Evolutionary conservation across 1,139 yeast genomes (phyloP), one percentile per base, ranked within the genome.

Genomic region (Debaryomycetaceae sp.): DNA sequence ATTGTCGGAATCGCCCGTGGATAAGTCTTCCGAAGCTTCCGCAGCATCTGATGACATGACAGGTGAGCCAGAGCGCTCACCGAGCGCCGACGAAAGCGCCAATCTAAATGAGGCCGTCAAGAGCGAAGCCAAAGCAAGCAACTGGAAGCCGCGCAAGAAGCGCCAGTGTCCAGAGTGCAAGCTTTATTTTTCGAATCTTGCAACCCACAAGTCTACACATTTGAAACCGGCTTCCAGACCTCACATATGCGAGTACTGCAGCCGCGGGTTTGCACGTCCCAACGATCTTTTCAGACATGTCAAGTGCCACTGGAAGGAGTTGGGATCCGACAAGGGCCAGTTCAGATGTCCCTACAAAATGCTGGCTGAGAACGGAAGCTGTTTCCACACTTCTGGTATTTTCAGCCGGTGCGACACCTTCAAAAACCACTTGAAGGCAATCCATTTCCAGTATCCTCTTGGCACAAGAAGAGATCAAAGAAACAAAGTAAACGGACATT

Each of bases 371-470:
- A 58, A 53, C 5, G 74, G 69, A 48, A 67, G 68, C 49, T 70
- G 76, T 49, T 87, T 96, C 56, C 96, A 89, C 58, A 78, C 78
- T 44, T 80, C 87, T 4, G 96, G 96, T 5, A 81, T 85, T 31
- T 89, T 89, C 53, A 79, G 89, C 15, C 74, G 97, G 36, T 86
- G 96, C 58, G 97, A 89, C 60, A 89, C 97, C 5, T 89, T 80
- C 65, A 89, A 89, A 57, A 89, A 88, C 61, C 97, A 89, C 62
- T 70, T 89, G 46, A 87, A 86, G 59, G 95, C 96, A 4, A 75
- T 89, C 48, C 97, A 89, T 59, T 89, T 89, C 60, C 86, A 80
- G 53, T 89, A 89, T 61, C 97, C 97, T 3, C 75, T 76, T 34
- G 96, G 95, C 5, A 88, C 96, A 6, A 81, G 82, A 55, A 88